phyloP scores from a whole-genome alignment of 2,329 filamentous ascomycete species.

The Fusarium acutatum region DNA sequence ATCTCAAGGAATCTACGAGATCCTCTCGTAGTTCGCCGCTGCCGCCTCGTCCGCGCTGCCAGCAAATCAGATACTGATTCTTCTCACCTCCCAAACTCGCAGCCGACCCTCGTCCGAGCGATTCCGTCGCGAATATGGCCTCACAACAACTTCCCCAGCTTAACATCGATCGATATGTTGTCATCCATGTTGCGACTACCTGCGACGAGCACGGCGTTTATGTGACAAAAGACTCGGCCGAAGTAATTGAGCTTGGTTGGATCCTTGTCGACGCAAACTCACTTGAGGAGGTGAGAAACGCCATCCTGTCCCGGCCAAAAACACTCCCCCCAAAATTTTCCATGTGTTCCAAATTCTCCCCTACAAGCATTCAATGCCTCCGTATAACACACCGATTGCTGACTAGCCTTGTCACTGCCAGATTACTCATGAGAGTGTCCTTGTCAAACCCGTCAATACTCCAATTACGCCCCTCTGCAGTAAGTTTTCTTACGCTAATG shows the following conservation, averaged over 20 bases:
- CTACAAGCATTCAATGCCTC: not conserved
- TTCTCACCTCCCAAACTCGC: conserved; percentile 29
- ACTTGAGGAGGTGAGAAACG: conserved; percentile 82
- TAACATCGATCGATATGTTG: conserved; percentile 93
- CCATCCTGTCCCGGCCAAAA: conserved; percentile 8
- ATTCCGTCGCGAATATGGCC: conserved; percentile 48
- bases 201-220: conserved; percentile 99
- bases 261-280: conserved; percentile 92
- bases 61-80: conserved; percentile 31
- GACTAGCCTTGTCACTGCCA: conserved; percentile 50
- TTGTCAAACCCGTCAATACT: conserved; percentile 98
- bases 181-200: conserved; percentile 98
- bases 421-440: conserved; percentile 93
- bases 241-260: conserved; percentile 99
- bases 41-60: conserved; percentile 22
- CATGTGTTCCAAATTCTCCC: not conserved
- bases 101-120: conserved; percentile 36
- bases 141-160: conserved; percentile 61
- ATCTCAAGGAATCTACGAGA: conserved; percentile 18
- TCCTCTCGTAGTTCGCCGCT: conserved; percentile 19
- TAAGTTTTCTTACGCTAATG: conserved; percentile 65
- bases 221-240: conserved; percentile 98
- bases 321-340: conserved; percentile 3
- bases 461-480: conserved; percentile 98
- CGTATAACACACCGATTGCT: conserved; percentile 9